Base-by-base conservation (phyloP, 2,329 filamentous ascomycete species). In the Lasiodiplodia gonubiensis region DNA sequence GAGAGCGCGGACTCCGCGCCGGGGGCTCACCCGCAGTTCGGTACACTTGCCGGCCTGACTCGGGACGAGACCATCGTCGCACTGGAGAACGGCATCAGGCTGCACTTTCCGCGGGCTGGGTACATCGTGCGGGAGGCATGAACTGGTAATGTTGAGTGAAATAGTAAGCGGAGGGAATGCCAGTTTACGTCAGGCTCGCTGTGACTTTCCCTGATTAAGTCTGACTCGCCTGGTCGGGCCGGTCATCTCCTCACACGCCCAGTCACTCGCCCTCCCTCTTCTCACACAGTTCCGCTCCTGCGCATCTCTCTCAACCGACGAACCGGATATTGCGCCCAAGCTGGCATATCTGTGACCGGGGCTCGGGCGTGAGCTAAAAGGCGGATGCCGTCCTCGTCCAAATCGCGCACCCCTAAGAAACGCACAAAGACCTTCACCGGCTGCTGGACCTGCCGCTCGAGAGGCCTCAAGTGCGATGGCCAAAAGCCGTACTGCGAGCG, bases 401-500 rank as follows among this genome's bases (percentile, higher is more conserved):
- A 33, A 33, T 8, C 59, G 11, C 64, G 64, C 52, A 51, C 30
- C 27, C 64, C 53, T n/a, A 66, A 66, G 51, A 66, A 66, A 51
- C 66, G 57, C 54, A 66, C 63, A n/a, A 76, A 78, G 70, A 79
- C 76, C 68, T 78, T 78, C 61, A 76, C 73, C 70, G 80, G 80
- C 63, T 81, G 80, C 70, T 75, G 74, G 69, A 78, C 77, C 70
- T 81, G 80, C 67, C 79, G 79, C 35, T 70, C 73, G 59, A 77
- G 80, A 61, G 78, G 78, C 59, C 77, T 81, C 65, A 77, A 79
- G 65, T 81, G 80, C 70, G 79, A 80, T 63, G 77, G 76, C 57
- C 72, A 73, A 39, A 79, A 77, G 68, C 80, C 80, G 4, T 54
- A 69, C 25, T 81, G 80, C 71, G 74, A 74, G 21, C 73, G 79